phyloP scores from a whole-genome alignment of 768 basidiomycete genomes.

The Sarcodon aspratus region DNA sequence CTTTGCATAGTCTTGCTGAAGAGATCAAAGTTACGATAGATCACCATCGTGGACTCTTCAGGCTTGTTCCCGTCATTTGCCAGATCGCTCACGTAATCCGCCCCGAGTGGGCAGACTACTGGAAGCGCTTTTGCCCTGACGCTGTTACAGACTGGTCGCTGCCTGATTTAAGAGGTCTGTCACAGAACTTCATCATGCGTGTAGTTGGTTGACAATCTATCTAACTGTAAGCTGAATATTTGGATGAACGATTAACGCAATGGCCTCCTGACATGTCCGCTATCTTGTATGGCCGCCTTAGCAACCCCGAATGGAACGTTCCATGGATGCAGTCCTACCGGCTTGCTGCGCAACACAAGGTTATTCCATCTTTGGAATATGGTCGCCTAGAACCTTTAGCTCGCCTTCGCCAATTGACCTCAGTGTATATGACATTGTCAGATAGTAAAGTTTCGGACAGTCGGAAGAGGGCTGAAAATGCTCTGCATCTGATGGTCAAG shows the following conservation, averaged over 20 bases:
- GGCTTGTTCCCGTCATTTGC: constrained; percentile 54
- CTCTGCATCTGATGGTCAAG: constrained; percentile 43
- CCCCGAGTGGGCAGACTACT: constrained; percentile 88
- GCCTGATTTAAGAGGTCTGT: constrained; percentile 5
- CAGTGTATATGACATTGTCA: constrained; percentile 46
- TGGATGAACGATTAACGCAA: constrained; percentile 64
- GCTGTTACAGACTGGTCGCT: constrained; percentile 21
- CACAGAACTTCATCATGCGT: not conserved
- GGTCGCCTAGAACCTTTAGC: constrained; percentile 50
- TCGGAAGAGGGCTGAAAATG: constrained; percentile 58
- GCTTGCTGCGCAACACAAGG: constrained; percentile 35
- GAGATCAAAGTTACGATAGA: constrained; percentile 49
- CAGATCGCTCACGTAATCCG: constrained; percentile 50
- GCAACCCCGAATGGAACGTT: constrained; percentile 59
- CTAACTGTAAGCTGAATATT: constrained; percentile 20
- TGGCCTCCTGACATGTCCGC: constrained; percentile 73
- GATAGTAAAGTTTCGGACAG: constrained; percentile 37
- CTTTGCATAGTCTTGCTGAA: constrained; percentile 72
- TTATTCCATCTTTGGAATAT: constrained; percentile 45
- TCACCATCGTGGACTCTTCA: constrained; percentile 41
- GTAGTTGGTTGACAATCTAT: not conserved
- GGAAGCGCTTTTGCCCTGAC: constrained; percentile 72
- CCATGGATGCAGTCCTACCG: constrained; percentile 28
- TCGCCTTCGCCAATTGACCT: constrained; percentile 40
- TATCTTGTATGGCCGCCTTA: constrained; percentile 42